Conservation (phyloP, 2,329 filamentous ascomycete species). For the Tolypocladium tundrense region DNA sequence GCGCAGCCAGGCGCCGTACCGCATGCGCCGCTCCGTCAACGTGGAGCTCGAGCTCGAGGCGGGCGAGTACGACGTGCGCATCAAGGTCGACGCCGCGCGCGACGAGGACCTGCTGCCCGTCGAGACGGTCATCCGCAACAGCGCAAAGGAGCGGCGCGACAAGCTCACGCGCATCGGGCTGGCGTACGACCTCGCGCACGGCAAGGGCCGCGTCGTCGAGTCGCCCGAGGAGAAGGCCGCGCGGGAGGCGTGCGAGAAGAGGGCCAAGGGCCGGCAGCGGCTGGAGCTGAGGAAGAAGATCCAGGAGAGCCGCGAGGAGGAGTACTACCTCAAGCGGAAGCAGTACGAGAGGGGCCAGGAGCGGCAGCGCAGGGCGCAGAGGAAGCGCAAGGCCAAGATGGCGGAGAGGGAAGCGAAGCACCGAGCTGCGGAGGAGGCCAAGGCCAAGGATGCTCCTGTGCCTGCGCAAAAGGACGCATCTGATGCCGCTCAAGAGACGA, state of each 20-base stretch:
- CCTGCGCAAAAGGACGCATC: neutral
- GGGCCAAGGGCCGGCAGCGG: slow-evolving; percentile 28
- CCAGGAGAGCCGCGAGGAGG: slow-evolving; percentile 26
- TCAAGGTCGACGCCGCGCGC: slow-evolving; percentile 64
- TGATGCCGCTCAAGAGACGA: slow-evolving; percentile 7
- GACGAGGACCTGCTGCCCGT: slow-evolving; percentile 37
- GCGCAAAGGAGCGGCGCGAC: slow-evolving; percentile 53
- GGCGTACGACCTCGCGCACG: slow-evolving; percentile 61
- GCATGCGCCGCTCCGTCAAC: slow-evolving; percentile 65
- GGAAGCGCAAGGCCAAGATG: slow-evolving; percentile 72
- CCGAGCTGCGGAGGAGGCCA: slow-evolving; percentile 1
- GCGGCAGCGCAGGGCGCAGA: slow-evolving; percentile 52
- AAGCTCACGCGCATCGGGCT: slow-evolving; percentile 64
- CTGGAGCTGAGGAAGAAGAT: slow-evolving; percentile 27
- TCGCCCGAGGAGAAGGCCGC: slow-evolving; percentile 36
- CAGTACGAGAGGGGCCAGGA: slow-evolving; percentile 22
- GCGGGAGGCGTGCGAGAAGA: slow-evolving; percentile 32
- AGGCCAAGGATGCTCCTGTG: neutral
- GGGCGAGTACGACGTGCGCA: slow-evolving; percentile 64
- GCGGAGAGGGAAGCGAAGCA: slow-evolving; percentile 26
- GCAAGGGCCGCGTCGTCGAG: slow-evolving; percentile 47
- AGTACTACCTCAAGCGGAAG: slow-evolving; percentile 25
- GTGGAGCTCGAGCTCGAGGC: slow-evolving; percentile 66
- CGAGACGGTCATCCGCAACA: slow-evolving; percentile 57
- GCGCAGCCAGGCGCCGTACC: slow-evolving; percentile 40